These are phyloP conservation scores for Salix exigua DNA, from an alignment of 345 rosid species.

Conservation along the genomic window DNA sequence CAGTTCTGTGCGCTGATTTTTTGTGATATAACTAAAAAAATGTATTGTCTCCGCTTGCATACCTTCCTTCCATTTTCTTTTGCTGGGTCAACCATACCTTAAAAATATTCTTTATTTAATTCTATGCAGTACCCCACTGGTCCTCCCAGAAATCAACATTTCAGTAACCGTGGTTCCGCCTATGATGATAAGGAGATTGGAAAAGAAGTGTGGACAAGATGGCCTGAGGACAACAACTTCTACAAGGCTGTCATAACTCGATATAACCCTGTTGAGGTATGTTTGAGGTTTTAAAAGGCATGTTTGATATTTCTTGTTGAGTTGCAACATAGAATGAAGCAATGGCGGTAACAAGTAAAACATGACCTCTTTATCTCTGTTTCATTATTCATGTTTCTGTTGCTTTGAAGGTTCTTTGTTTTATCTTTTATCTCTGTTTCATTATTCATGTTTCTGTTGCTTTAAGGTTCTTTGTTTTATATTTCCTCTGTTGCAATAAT, in stretches of 20 bases:
- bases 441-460: neutral
- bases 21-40: conserved; percentile 1
- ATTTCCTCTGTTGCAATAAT: neutral
- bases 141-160: conserved; percentile 51
- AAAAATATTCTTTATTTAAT: conserved; percentile 36
- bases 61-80: conserved; percentile 9
- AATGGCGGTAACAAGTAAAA: neutral
- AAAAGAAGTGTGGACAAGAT: conserved; percentile 92
- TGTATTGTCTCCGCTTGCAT: neutral
- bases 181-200: conserved; percentile 59
- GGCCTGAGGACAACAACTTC: conserved; percentile 93
- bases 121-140: conserved; percentile 57
- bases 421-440: neutral
- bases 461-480: neutral
- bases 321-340: neutral
- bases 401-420: neutral
- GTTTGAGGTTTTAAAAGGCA: conserved; percentile 1
- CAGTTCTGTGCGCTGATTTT: conserved; percentile 1
- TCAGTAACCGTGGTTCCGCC: conserved; percentile 41
- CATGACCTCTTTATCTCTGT: no score
- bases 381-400: neutral
- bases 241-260: conserved; percentile 91
- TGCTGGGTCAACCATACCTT: conserved; percentile 38
- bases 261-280: conserved; percentile 70
- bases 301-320: neutral